A percentile compares a stretch with the other conserved stretches of the same genome.
These are phyloP conservation scores for Tetragonia tetragonoides DNA, from an alignment of 148 eudicot genomes.

Conservation along the genomic window DNA sequence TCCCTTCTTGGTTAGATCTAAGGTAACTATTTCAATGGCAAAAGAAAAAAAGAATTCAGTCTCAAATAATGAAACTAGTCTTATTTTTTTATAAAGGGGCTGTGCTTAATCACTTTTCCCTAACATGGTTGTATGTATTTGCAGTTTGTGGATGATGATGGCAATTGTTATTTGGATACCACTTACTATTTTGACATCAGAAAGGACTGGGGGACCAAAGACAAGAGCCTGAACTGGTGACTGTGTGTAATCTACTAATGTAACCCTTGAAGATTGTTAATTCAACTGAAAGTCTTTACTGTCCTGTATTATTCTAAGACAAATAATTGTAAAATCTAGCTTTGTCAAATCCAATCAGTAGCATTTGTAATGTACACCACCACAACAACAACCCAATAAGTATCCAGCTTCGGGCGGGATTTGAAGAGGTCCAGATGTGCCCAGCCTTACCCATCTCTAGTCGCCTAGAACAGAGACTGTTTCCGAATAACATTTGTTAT, in stretches of 20 bases:
- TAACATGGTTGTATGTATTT: conserved; percentile 9
- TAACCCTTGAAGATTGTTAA: neutral
- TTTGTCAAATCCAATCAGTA: conserved; percentile 10
- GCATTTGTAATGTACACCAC: conserved; percentile 1
- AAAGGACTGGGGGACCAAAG: conserved; percentile 40
- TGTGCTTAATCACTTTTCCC: neutral
- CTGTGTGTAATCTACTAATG: neutral
- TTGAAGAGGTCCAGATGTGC: too few species aligned
- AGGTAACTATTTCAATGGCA: conserved; percentile 14
- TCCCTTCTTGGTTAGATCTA: conserved; percentile 32
- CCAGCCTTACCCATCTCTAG: too few species aligned
- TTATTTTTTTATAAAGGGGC: neutral
- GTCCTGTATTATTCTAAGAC: neutral
- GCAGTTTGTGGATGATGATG: conserved; percentile 49
- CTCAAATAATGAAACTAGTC: neutral
- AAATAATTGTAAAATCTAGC: conserved; percentile 16
- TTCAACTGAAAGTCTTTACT: conserved; percentile 2
- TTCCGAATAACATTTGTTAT: neutral
- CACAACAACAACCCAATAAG: too few species aligned
- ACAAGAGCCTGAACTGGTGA: conserved; percentile 14
- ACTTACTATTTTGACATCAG: conserved; percentile 45
- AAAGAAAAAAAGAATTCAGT: neutral
- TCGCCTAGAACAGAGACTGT: too few species aligned
- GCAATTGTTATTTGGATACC: conserved; percentile 40
- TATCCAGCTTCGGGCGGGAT: too few species aligned